Evolutionary conservation across 1,284 basidiomycete species (phyloP), one percentile per base, ranked within the genome.

Genomic region (Peniophora sp.): DNA sequence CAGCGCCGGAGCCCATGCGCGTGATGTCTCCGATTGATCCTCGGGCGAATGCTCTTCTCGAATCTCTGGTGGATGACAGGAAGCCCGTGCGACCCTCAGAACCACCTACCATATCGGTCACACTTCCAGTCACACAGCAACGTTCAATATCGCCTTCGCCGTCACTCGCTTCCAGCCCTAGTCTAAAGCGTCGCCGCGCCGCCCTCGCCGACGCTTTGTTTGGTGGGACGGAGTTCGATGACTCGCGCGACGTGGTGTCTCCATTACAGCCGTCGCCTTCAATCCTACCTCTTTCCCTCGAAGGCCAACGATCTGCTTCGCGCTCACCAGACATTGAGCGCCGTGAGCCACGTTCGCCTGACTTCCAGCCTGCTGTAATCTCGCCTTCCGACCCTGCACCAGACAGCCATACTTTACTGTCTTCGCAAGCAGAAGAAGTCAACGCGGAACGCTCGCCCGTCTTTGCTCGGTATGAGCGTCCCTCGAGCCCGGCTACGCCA

Each of bases 191-290:
- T 49, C 74, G 83, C 34, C 82, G 86, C 55, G 72, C 82, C 54
- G 86, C 85, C 57, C 72, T 89, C 23, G 82, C 87, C 2, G 79
- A 83, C 56, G 82, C 80, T 17, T 65, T 88, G n/a, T 89, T 89
- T 56, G 83, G 83, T 18, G 63, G 65, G 17, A 73, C 75, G 48
- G 74, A 73, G 39, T 65, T 64, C 39, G 72, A 72, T 35, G 62
- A 61, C 18, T 48, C 57, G 20, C 50, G 61, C 59, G 41, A 59
- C 18, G 27, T 53, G 15, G 27, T 32, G 6, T 32, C 27, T 5
- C 27, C 27, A 12, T 32, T 32, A 12, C 27, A 32, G 27, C 27
- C 27, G 5, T 32, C 27, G 5, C 27, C 27, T 32, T 32, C 27
- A 12, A 32, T 32, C 12, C 27, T 32, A 6, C 27, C 27, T 32